phyloP scores from a whole-genome alignment of 495 filamentous ascomycete species.

The Penicillium bovifimosum region DNA sequence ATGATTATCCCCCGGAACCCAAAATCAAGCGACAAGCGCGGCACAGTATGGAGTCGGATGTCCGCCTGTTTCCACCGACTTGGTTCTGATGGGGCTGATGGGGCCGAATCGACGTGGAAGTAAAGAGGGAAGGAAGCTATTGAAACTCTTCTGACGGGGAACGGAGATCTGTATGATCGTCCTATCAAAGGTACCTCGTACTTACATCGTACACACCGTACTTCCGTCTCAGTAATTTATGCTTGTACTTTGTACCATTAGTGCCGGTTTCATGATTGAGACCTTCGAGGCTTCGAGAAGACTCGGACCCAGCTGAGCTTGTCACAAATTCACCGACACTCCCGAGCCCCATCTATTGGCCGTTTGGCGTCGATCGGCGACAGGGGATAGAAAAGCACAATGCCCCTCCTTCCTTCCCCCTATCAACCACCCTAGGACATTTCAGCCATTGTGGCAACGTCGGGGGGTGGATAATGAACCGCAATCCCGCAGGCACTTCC shows the following conservation, averaged over 20 bases:
- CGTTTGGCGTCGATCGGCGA: conserved; percentile 18
- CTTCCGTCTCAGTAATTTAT: background rate
- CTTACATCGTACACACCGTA: background rate
- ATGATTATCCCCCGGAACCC: background rate
- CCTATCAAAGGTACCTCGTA: conserved; percentile 6
- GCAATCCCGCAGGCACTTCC: background rate
- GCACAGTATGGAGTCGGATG: background rate
- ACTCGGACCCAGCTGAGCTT: conserved; percentile 23
- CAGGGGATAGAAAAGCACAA: background rate
- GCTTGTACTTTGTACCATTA: background rate
- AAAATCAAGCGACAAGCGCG: conserved; percentile 4
- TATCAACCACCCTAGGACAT: background rate
- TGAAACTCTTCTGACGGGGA: background rate
- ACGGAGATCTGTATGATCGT: conserved; percentile 11
- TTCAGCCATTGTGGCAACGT: background rate
- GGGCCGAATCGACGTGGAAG: background rate
- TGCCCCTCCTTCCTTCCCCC: background rate
- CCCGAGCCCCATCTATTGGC: conserved; percentile 13
- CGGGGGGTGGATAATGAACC: background rate
- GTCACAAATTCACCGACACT: conserved; percentile 31
- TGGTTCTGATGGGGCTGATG: conserved; percentile 1
- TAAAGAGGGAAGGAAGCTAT: conserved; percentile 3
- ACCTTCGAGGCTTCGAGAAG: conserved; percentile 24
- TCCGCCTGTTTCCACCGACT: background rate
- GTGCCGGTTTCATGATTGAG: conserved; percentile 1